phyloP scores from a whole-genome alignment of 2,329 filamentous ascomycete genomes.

The Alternaria triticimaculans region DNA sequence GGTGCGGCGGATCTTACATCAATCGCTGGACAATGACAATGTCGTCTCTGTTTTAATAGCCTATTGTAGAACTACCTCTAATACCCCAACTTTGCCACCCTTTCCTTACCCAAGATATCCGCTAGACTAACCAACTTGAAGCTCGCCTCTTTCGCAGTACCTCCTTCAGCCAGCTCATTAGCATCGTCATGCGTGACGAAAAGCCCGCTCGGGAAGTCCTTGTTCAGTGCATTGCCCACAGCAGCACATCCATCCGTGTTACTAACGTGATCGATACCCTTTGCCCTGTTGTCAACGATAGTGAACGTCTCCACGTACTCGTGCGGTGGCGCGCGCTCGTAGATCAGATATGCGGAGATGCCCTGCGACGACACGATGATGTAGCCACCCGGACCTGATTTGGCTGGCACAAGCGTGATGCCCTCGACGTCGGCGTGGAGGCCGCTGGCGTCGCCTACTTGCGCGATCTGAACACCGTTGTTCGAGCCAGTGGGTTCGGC shows the following conservation, averaged over 20 bases:
- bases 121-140: conserved; percentile 56
- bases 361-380: conserved; percentile 62
- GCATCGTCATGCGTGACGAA: conserved; percentile 63
- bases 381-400: conserved; percentile 54
- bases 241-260: conserved; percentile 62
- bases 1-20: neutral
- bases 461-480: conserved; percentile 46
- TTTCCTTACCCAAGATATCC: conserved; percentile 36
- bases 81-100: conserved; percentile 28
- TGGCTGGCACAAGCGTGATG: conserved; percentile 58
- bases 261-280: conserved; percentile 57
- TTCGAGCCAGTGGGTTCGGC: conserved; percentile 57
- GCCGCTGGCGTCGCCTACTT: conserved; percentile 54
- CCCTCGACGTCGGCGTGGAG: conserved; percentile 64
- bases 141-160: conserved; percentile 56
- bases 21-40: neutral
- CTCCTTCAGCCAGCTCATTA: conserved; percentile 57
- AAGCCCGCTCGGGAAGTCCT: conserved; percentile 49
- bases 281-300: conserved; percentile 52
- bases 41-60: neutral
- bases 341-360: conserved; percentile 61
- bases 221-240: conserved; percentile 54
- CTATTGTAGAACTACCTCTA: neutral
- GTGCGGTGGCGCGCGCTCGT: conserved; percentile 58
- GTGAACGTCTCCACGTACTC: conserved; percentile 59